Percentiles rank a stretch among this genome's conserved stretches.
Evolutionary conservation across 805 yeast genomes (phyloP).

Genomic region (Myxozyma geophila): DNA sequence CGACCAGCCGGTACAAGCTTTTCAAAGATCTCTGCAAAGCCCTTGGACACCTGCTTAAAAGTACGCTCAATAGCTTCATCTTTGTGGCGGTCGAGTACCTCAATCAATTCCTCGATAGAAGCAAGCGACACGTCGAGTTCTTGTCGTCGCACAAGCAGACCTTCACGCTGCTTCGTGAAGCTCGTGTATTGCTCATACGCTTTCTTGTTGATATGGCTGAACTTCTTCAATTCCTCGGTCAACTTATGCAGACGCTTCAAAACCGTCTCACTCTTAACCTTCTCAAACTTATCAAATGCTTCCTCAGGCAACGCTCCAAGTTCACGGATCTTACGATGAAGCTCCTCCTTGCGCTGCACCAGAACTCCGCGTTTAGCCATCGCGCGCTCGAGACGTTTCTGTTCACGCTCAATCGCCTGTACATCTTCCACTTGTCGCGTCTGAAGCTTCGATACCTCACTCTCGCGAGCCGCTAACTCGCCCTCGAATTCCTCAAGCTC

Average conservation of each 20-base stretch:
- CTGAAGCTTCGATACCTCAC: constrained; percentile 55
- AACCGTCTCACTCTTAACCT: constrained; percentile 56
- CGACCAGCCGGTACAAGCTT: constrained; percentile 81
- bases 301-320: constrained; percentile 90
- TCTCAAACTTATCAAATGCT: constrained; percentile 60
- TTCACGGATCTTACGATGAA: constrained; percentile 73
- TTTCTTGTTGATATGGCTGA: constrained; percentile 81
- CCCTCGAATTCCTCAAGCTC: constrained; percentile 33
- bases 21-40: constrained; percentile 76
- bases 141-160: constrained; percentile 62
- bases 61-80: constrained; percentile 80
- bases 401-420: constrained; percentile 61
- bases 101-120: constrained; percentile 74
- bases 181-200: constrained; percentile 82
- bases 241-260: constrained; percentile 56
- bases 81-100: constrained; percentile 73
- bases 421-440: constrained; percentile 60
- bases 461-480: constrained; percentile 46
- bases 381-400: constrained; percentile 66
- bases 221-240: constrained; percentile 62
- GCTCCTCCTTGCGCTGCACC: constrained; percentile 66
- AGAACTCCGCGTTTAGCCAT: constrained; percentile 66
- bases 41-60: constrained; percentile 72
- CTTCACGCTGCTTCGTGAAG: constrained; percentile 73
- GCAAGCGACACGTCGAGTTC: constrained; percentile 72